phyloP scores from a whole-genome alignment of 2,329 filamentous ascomycete species.

The Epichloe elymi region DNA sequence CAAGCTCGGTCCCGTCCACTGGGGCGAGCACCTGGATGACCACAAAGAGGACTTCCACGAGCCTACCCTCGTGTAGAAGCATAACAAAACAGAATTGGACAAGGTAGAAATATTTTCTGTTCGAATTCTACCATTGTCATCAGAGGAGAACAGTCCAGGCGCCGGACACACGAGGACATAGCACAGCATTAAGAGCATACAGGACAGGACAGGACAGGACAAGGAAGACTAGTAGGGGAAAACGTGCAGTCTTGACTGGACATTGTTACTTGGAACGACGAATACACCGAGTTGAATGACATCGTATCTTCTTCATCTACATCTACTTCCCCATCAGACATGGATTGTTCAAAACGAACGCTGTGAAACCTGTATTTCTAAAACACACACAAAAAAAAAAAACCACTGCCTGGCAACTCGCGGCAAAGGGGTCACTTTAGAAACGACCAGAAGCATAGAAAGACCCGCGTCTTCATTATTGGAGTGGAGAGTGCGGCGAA shows the following conservation, averaged over 20 bases:
- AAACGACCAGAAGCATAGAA: background rate
- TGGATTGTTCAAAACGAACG: too few species aligned
- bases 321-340: too few species aligned
- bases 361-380: too few species aligned
- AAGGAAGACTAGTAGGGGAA: too few species aligned
- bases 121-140: background rate
- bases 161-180: background rate
- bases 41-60: slow-evolving; percentile 45
- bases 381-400: too few species aligned
- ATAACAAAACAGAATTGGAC: slow-evolving; percentile 19
- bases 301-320: too few species aligned
- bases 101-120: slow-evolving; percentile 9
- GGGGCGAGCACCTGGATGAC: slow-evolving; percentile 44
- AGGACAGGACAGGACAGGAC: background rate
- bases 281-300: too few species aligned
- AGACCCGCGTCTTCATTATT: background rate
- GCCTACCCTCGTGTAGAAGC: slow-evolving; percentile 15
- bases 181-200: background rate
- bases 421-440: background rate
- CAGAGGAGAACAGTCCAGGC: background rate
- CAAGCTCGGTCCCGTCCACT: slow-evolving; percentile 53
- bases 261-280: too few species aligned
- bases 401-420: background rate
- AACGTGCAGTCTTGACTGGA: too few species aligned
- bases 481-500: background rate